A percentile compares a stretch with the other conserved stretches of the same genome.
Conservation (phyloP, 176 grass and related monocot species). For the Lolium multiflorum region DNA sequence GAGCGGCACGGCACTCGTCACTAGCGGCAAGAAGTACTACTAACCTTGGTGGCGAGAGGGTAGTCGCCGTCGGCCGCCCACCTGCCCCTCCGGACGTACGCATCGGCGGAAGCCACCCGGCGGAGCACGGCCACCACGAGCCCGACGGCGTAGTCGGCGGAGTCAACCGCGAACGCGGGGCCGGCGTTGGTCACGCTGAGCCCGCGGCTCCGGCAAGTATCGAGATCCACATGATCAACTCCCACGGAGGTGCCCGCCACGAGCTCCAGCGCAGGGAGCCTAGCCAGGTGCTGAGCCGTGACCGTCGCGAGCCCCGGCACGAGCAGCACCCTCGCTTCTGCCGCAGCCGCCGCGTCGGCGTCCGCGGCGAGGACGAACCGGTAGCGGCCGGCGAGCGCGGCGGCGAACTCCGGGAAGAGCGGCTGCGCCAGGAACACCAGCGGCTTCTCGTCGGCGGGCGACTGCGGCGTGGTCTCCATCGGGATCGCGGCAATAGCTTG, state of each 20-base stretch:
- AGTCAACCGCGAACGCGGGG: constrained; percentile 38
- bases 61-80: constrained; percentile 51
- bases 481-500: not conserved
- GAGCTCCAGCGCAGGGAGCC: constrained; percentile 49
- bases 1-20: no score
- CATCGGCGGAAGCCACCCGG: constrained; percentile 44
- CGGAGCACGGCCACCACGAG: constrained; percentile 60
- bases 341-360: no score
- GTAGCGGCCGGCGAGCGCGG: constrained; percentile 29
- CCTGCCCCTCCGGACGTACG: constrained; percentile 38
- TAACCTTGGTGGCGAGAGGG: constrained; percentile 56
- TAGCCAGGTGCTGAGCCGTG: constrained; percentile 29
- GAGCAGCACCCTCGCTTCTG: constrained; percentile 4
- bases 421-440: constrained; percentile 37
- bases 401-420: not conserved
- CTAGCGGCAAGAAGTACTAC: not conserved
- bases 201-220: constrained; percentile 49
- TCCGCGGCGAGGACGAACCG: not conserved
- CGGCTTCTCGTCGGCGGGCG: not conserved
- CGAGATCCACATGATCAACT: constrained; percentile 64
- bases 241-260: constrained; percentile 49
- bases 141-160: constrained; percentile 59
- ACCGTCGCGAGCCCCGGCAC: constrained; percentile 10
- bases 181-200: constrained; percentile 59
- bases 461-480: not conserved